Conservation (phyloP, 176 grass and related monocot species). For the Panicum miliaceum region DNA sequence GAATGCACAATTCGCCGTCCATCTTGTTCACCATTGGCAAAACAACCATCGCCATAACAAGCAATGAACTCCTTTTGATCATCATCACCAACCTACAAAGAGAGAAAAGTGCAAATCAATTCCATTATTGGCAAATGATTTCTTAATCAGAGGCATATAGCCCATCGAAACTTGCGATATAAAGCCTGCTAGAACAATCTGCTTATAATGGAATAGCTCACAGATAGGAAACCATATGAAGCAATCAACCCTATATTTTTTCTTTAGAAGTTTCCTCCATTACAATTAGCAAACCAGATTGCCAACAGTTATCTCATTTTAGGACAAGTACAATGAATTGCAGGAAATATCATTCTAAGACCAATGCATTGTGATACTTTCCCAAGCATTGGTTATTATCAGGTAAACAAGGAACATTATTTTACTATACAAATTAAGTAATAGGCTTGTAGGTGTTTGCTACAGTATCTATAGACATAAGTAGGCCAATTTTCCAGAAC, state of each 20-base stretch:
- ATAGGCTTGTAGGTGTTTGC: too few relatives aligned
- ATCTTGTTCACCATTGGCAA: too few relatives aligned
- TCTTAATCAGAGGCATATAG: neutral
- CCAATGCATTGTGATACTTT: neutral
- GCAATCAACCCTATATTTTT: neutral
- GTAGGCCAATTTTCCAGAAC: neutral
- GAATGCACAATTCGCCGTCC: too few relatives aligned
- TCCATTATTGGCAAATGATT: neutral
- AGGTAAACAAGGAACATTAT: neutral
- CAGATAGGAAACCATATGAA: neutral
- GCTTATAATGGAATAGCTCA: neutral
- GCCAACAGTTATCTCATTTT: neutral
- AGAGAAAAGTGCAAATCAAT: neutral
- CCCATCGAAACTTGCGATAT: too few relatives aligned
- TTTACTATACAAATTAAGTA: neutral
- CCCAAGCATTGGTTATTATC: neutral
- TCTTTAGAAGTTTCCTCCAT: neutral
- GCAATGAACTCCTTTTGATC: too few relatives aligned
- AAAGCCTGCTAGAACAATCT: neutral
- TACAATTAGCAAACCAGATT: neutral
- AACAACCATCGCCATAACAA: too few relatives aligned
- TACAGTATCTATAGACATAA: too few relatives aligned
- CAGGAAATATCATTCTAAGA: neutral
- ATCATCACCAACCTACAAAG: conserved; percentile 87
- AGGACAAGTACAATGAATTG: neutral